Conservation (phyloP, 1,139 yeast species). For the Groenewaldozyma sp. region DNA sequence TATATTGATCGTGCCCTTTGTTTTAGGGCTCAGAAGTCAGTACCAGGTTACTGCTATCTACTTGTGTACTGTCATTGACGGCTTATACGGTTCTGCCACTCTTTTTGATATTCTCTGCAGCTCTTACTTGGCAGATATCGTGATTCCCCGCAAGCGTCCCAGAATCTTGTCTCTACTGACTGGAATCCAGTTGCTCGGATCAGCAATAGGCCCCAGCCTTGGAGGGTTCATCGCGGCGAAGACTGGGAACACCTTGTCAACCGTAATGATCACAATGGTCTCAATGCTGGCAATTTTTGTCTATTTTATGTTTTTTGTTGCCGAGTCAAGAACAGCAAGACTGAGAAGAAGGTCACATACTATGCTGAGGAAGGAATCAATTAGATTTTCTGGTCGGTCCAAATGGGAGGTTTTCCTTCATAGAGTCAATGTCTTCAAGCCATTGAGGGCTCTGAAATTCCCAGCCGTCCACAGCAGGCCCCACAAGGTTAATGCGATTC, state of each 20-base stretch:
- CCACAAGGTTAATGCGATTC: neutral
- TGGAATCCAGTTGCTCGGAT: neutral
- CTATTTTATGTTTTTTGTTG: too few species aligned
- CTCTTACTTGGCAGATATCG: neutral
- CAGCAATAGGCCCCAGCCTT: neutral
- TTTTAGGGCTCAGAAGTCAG: too few species aligned
- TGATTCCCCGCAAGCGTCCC: neutral
- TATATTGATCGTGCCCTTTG: too few species aligned
- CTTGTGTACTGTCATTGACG: neutral
- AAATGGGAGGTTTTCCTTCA: neutral
- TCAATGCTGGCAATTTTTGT: too few species aligned
- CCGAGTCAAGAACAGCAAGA: neutral
- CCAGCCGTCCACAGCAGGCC: neutral
- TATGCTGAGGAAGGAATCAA: neutral
- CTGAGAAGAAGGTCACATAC: neutral
- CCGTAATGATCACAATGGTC: too few species aligned
- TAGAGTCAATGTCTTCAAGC: neutral
- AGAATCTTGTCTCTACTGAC: neutral
- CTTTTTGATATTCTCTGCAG: neutral
- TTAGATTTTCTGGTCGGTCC: neutral
- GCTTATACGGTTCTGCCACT: neutral
- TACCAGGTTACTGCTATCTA: neutral
- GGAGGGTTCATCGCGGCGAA: neutral
- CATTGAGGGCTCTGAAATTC: neutral
- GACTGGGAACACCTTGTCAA: neutral